Base-by-base conservation (phyloP, 2,329 filamentous ascomycete species). In the Trichoderma sp. region DNA sequence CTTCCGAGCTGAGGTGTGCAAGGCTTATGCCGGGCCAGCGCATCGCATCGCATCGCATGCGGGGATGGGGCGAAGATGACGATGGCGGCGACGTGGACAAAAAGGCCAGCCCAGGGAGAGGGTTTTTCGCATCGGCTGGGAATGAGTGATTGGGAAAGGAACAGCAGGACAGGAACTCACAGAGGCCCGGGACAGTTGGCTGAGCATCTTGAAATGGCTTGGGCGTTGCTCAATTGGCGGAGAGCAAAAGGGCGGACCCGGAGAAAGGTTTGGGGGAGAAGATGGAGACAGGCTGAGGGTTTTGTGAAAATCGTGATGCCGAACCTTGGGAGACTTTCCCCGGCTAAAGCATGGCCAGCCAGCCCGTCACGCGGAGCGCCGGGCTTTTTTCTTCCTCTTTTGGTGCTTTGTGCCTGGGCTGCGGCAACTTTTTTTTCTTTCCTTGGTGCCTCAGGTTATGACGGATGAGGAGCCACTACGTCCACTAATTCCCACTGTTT, bases 181-280 rank as follows among this genome's bases (percentile, higher is more conserved):
- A 84, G 89, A 87, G 83, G 85, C 85, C 85, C 89, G 85, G 82
- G 87, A 86, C 77, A 90, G 83, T 84, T 89, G 87, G 81, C 83
- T 84, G 85, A 91, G 85, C 89, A 91, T 91, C 81, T 85, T 83
- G 82, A 79, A 41, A 35, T 59, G 72, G 45, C 35, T 79, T 80
- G 81, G 83, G 83, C 79, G 84, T 84, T 86, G 87, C 85, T 88
- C 87, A 86, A 88, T 87, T 75, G 73, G 67, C 45, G 63, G 71
- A 33, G 67, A 41, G 50, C 24, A 29, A 53, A 59, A 69, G 60
- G 71, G 18, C 56, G 63, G 41, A 74, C 71, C 63, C 33, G 50
- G 62, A 41, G 14, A 53, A 24, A 62, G 45, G 45, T 65, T 50
- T 50, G 62, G 27, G 27, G 27, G 31, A 63, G 45, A 24, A 59